These are phyloP conservation scores for Pseudopediastrum boryanum DNA, from an alignment of 139 green algal species.

Conservation along the genomic window DNA sequence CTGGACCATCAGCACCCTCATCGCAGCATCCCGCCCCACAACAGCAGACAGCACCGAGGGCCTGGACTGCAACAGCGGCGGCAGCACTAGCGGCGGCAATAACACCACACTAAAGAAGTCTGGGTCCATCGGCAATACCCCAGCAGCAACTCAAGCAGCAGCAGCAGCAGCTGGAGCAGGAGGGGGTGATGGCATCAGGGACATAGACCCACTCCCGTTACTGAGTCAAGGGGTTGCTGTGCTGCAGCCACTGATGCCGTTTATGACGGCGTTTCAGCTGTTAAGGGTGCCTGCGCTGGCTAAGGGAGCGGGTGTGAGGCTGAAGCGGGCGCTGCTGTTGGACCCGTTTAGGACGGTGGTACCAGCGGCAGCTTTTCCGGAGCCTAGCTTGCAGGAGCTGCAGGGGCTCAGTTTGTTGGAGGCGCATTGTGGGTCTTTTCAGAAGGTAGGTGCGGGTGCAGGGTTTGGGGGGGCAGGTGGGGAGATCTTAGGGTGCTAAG, in stretches of 20 bases:
- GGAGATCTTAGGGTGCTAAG: too few species aligned
- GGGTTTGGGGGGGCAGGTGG: not conserved
- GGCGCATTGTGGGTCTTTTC: conserved; percentile 35
- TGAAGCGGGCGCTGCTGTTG: conserved; percentile 39
- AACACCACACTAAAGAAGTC: too few species aligned
- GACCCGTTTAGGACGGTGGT: conserved; percentile 33
- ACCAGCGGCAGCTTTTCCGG: conserved; percentile 26
- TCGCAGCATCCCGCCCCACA: not conserved
- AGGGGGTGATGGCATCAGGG: not conserved
- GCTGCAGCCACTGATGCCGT: conserved; percentile 40
- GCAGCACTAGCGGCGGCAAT: conserved; percentile 1
- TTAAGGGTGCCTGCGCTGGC: conserved; percentile 16
- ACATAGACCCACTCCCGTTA: conserved; percentile 22
- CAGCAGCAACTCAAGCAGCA: conserved; percentile 2
- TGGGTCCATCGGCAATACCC: too few species aligned
- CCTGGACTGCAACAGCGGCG: conserved; percentile 4
- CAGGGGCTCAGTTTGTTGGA: conserved; percentile 21
- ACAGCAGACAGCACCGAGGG: not conserved
- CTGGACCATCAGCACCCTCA: conserved; percentile 22
- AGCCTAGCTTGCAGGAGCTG: conserved; percentile 16
- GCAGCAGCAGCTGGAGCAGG: not conserved
- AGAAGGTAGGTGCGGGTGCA: conserved; percentile 6
- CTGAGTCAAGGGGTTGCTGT: conserved; percentile 31
- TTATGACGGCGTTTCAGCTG: conserved; percentile 38
- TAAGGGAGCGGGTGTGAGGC: conserved; percentile 12